Evolutionary conservation across 495 filamentous ascomycete species (phyloP), one percentile per base, ranked within the genome.

Genomic region (Cryomyces minteri): DNA sequence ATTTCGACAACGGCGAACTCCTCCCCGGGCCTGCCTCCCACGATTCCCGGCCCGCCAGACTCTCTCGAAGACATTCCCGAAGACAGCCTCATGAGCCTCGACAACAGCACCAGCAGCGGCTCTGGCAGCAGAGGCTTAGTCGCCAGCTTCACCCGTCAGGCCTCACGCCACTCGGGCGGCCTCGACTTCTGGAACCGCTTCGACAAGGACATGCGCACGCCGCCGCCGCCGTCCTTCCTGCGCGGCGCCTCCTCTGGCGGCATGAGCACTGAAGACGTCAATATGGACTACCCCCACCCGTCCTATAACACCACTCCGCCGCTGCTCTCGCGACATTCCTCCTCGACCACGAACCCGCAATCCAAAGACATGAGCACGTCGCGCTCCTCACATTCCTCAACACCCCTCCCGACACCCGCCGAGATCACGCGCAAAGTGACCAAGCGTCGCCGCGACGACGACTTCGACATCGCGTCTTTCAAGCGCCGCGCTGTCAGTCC

Each of bases 401-500:
- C 65, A 6, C 71, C 71, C 5, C 57, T 51, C 4, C 41, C 53
- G n/a, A 67, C 59, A 3, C 72, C 77, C 10, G 74, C 71, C 1
- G 84, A 87, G 42, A 76, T 87, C 32, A 74, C 76, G 6, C 66
- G 62, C 43, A 70, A 77, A 37, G 41, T 55, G 33, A 78, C 69
- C 57, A 93, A 94, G 58, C 77, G 88, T 12, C 72, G 84, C 37
- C 73, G 85, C 31, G 90, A 95, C 47, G 90, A 96, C 56, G 85
- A 94, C 51, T 82, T 94, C 47, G 88, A 96, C 57, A 78, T 82
- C 6, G 76, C 79, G 10, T 79, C 80, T 46, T 83, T 99, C 66
- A 99, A 99, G 62, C 74, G 90, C 14, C 74, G 90, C 32, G 90
- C 90, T 9, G 90, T 99, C 3, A 90, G 83, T 37, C 90, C 90